These are phyloP conservation scores for Thraustochytrium striatum DNA, from an alignment of 352 stramenopile genomes.

Conservation along the genomic window DNA sequence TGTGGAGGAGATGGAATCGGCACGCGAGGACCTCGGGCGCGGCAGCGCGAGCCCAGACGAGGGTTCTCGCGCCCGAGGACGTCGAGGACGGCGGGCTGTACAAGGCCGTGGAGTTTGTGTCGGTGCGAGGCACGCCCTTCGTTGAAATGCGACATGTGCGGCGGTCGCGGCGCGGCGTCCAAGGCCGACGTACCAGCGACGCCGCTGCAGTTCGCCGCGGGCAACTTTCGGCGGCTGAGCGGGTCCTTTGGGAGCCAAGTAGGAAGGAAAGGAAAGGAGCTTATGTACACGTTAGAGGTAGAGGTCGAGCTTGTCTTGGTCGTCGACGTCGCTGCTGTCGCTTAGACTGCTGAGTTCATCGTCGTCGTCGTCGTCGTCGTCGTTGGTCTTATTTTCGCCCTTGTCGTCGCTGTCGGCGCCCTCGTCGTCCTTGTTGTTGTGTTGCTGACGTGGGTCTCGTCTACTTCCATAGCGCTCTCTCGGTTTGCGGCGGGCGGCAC, in stretches of 20 bases:
- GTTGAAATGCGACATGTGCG: slow-evolving; percentile 41
- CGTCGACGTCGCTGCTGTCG: slow-evolving; percentile 11
- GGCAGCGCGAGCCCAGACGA: not conserved
- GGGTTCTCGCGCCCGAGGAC: not conserved
- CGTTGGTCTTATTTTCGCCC: not conserved
- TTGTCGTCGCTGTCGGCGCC: not conserved
- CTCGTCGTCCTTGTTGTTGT: not conserved
- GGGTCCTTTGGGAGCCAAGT: no score
- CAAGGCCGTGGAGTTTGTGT: slow-evolving; percentile 23
- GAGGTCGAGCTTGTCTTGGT: slow-evolving; percentile 1
- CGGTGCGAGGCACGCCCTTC: slow-evolving; percentile 22
- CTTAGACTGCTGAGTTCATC: slow-evolving; percentile 42
- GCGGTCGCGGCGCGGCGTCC: slow-evolving; percentile 9
- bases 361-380: not conserved
- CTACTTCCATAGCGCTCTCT: not conserved
- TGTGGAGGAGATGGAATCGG: not conserved
- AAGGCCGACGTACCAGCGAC: slow-evolving; percentile 18
- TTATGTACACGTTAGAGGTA: no score
- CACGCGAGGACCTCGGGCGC: not conserved
- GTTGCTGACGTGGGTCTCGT: not conserved
- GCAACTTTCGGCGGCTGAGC: not conserved
- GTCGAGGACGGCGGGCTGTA: not conserved
- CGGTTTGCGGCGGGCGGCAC: not conserved
- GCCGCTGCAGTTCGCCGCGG: slow-evolving; percentile 23
- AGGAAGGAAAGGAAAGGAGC: no score